These are phyloP conservation scores for Mucor lusitanicus DNA, from an alignment of 371 early-diverging fungal species.

Conservation along the genomic window DNA sequence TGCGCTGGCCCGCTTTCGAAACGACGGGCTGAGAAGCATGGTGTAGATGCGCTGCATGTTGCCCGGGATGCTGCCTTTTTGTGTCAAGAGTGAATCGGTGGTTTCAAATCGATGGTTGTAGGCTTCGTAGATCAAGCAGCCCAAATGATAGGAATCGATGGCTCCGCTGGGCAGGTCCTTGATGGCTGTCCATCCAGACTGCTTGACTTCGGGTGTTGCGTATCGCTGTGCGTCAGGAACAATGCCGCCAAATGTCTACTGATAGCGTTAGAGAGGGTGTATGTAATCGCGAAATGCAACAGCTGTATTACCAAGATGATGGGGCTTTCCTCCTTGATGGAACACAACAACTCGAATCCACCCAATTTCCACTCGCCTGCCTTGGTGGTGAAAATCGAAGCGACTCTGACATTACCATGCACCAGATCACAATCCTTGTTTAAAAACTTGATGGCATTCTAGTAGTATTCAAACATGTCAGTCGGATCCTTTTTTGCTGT, in stretches of 20 bases:
- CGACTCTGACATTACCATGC: constrained; percentile 82
- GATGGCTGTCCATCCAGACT: constrained; percentile 65
- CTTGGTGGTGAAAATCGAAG: constrained; percentile 82
- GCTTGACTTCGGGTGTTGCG: constrained; percentile 74
- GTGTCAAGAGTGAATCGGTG: constrained; percentile 58
- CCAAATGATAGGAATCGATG: constrained; percentile 82
- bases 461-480: constrained; percentile 31
- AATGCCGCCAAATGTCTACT: constrained; percentile 67
- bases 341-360: constrained; percentile 82
- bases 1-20: constrained; percentile 64
- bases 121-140: constrained; percentile 76
- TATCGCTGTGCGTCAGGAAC: constrained; percentile 70
- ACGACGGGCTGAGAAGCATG: constrained; percentile 52
- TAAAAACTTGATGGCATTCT: constrained; percentile 86
- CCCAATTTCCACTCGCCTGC: constrained; percentile 96
- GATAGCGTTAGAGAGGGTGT: neutral
- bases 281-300: too few species aligned
- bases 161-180: constrained; percentile 55
- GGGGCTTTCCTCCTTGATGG: constrained; percentile 72
- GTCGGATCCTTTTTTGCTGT: too few species aligned
- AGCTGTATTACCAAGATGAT: constrained; percentile 55
- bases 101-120: constrained; percentile 73
- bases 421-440: constrained; percentile 84
- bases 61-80: constrained; percentile 66
- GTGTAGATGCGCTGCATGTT: constrained; percentile 57